These are phyloP conservation scores for Phytophthora podocarpi DNA, from an alignment of 352 stramenopile genomes.

Conservation along the genomic window DNA sequence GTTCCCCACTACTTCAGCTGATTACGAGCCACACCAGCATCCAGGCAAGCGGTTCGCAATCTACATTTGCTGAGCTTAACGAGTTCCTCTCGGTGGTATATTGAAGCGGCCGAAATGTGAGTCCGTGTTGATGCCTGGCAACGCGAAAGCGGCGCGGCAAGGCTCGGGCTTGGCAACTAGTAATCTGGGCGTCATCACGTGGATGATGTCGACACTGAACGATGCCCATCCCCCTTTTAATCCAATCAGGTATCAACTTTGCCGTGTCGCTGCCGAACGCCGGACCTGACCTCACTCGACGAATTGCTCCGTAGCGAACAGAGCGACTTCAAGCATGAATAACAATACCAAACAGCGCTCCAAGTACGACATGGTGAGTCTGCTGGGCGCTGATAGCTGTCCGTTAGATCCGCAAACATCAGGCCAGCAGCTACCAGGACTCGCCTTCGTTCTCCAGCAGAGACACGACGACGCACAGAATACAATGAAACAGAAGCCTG, in stretches of 20 bases:
- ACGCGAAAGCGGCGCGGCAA: too few species aligned
- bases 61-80: too few species aligned
- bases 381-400: constrained; percentile 7
- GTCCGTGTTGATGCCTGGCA: too few species aligned
- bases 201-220: not conserved
- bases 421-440: constrained; percentile 14
- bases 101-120: too few species aligned
- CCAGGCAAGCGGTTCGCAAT: too few species aligned
- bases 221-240: not conserved
- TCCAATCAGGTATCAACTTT: not conserved
- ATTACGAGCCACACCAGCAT: too few species aligned
- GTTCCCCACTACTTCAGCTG: too few species aligned
- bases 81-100: too few species aligned
- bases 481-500: not conserved
- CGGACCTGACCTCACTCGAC: constrained; percentile 9
- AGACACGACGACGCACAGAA: not conserved
- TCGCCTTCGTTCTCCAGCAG: constrained; percentile 20
- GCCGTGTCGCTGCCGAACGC: constrained; percentile 3
- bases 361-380: constrained; percentile 30
- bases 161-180: too few species aligned
- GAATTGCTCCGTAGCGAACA: constrained; percentile 6
- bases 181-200: constrained; percentile 5
- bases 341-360: not conserved
- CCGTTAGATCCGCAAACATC: not conserved
- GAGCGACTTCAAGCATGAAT: not conserved